Base-by-base conservation (phyloP, 1,284 basidiomycete species). In the Mycocalia duriaeana region DNA sequence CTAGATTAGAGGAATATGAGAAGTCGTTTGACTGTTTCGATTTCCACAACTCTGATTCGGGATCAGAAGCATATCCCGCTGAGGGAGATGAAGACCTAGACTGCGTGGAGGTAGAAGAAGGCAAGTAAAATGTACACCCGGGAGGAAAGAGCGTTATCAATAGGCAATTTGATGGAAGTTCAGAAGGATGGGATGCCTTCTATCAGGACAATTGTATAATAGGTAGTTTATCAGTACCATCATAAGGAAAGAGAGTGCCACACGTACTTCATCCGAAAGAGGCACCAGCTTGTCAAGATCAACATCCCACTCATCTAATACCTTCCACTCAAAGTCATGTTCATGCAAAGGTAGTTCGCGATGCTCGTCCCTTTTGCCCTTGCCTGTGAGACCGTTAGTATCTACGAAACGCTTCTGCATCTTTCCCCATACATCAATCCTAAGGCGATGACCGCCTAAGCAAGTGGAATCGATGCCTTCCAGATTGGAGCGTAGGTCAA, bases 131-230 rank as follows among this genome's bases (percentile, higher is more conserved):
- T 22, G 68, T 70, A 54, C 74, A 68, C 3, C 75, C 79, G 8
- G 73, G 73, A 11, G 83, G 79, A 19, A 76, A 71, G 38, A 91
- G 71, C 6, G 77, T 73, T 35, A 92, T 56, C 8, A 91, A 63
- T 7, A 91, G 70, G 0, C 86, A 81, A 59, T 92, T 92, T 19
- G 81, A 82, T 2, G 87, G 82, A 25, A 91, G 64, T 25, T 71
- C 70, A 2, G 72, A 68, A 0, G 75, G 68, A 54, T 77, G 69
- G 38, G 60, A 55, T 40, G 68, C 63, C 24, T 76, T 63, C 79
- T 83, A 50, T 48, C 49, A 59, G 57, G 53, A 60, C 48, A 53
- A 53, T 31, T 28, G 49, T 42, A 36, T 48, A 43, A 52, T 55
- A 25, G 49, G 51, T 44, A 20, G 47, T 46, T 26, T 31, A 31